Evolutionary conservation across 805 yeast genomes (phyloP).

Genomic region (Diddensiella transvaalensis): DNA sequence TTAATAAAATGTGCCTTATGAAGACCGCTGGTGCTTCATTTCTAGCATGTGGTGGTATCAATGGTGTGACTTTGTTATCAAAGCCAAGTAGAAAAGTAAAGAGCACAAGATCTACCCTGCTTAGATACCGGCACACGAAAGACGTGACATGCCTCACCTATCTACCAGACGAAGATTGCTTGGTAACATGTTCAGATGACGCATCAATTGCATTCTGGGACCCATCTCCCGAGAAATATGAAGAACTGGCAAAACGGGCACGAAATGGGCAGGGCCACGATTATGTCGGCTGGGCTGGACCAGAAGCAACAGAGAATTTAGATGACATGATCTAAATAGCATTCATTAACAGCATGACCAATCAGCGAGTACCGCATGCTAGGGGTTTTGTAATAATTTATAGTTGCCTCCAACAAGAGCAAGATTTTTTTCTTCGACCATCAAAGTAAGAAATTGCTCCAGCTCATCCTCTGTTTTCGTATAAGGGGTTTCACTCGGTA

Average conservation of each 20-base stretch:
- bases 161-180: constrained; percentile 10
- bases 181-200: constrained; percentile 20
- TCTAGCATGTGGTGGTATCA: constrained; percentile 22
- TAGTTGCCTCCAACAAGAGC: constrained; percentile 36
- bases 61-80: constrained; percentile 15
- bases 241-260: constrained; percentile 1
- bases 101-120: constrained; percentile 1
- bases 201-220: constrained; percentile 15
- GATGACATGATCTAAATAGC: too few species aligned
- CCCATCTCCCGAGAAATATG: not conserved
- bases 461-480: constrained; percentile 40
- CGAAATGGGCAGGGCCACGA: not conserved
- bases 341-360: not conserved
- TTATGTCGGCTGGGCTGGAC: constrained; percentile 5
- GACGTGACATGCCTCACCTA: constrained; percentile 16
- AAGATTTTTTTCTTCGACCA: constrained; percentile 45
- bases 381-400: constrained; percentile 24
- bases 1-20: constrained; percentile 19
- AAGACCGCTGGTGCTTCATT: constrained; percentile 15
- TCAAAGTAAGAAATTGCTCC: constrained; percentile 39
- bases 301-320: not conserved
- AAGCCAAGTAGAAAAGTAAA: constrained; percentile 10
- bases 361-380: not conserved
- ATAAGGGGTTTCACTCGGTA: constrained; percentile 48
- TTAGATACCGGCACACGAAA: constrained; percentile 16